A percentile compares a stretch with the other conserved stretches of the same genome.
Evolutionary conservation across 371 early-diverging fungal species (phyloP).

Genomic region (Mortierella sp.): DNA sequence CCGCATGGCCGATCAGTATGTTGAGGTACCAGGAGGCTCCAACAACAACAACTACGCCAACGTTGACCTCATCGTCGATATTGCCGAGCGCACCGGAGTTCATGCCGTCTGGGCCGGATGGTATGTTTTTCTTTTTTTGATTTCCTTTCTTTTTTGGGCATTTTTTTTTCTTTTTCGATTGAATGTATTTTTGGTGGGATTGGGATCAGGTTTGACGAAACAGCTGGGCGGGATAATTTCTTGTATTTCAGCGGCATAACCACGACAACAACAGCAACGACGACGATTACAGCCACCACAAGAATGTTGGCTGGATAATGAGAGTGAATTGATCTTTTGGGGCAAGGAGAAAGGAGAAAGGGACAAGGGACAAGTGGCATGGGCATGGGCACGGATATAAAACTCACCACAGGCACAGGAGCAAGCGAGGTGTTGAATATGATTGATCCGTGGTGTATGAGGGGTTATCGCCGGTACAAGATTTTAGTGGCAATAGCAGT

Average conservation of each 20-base stretch:
- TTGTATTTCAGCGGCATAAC: neutral
- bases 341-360: neutral
- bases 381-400: constrained; percentile 5
- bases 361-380: neutral
- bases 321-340: neutral
- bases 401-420: neutral
- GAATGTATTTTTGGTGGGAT: constrained; percentile 13
- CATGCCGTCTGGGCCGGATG: constrained; percentile 78
- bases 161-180: neutral
- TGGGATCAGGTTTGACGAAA: neutral
- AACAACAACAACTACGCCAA: constrained; percentile 99
- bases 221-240: neutral
- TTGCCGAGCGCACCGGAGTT: constrained; percentile 96
- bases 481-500: no score
- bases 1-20: constrained; percentile 98
- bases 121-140: constrained; percentile 35
- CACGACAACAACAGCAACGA: neutral
- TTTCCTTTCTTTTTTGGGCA: neutral
- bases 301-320: no score
- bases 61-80: constrained; percentile 97
- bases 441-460: neutral
- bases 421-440: neutral
- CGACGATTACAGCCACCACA: neutral
- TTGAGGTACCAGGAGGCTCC: constrained; percentile 97
- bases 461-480: no score